These are phyloP conservation scores for Termitomyces eurrhizus DNA, from an alignment of 768 basidiomycete species.

Conservation along the genomic window DNA sequence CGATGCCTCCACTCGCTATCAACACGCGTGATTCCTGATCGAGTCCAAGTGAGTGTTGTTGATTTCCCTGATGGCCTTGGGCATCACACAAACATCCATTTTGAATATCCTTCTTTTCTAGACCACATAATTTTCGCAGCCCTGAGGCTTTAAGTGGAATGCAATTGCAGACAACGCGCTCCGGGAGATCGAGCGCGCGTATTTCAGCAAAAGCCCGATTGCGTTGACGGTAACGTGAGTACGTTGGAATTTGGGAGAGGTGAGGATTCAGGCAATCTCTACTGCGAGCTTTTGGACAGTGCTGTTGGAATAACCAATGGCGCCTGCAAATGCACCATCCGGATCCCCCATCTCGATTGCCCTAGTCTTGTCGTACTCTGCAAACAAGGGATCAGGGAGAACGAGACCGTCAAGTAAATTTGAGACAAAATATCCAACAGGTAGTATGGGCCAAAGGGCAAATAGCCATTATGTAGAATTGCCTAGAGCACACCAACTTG, in stretches of 20 bases:
- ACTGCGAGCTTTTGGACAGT: conserved; percentile 1
- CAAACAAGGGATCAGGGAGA: conserved; percentile 8
- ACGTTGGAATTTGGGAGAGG: conserved; percentile 43
- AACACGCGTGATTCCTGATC: conserved; percentile 15
- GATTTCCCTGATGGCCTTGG: conserved; percentile 32
- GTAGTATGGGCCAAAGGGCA: conserved; percentile 8
- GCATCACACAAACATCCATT: conserved; percentile 51
- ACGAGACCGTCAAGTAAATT: conserved; percentile 1
- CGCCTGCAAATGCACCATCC: conserved; percentile 13
- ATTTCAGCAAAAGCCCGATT: conserved; percentile 47
- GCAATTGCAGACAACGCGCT: conserved; percentile 58
- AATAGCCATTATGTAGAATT: conserved; percentile 5
- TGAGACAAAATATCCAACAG: conserved; percentile 1
- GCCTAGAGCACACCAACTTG: conserved; percentile 7
- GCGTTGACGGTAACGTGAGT: conserved; percentile 59
- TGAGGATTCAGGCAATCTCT: conserved; percentile 11
- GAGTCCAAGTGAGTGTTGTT: conserved; percentile 30
- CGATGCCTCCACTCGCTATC: no score
- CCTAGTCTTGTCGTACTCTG: conserved; percentile 9
- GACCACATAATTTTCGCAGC: conserved; percentile 61
- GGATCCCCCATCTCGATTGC: neutral
- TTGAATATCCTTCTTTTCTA: conserved; percentile 42
- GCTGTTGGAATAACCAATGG: conserved; percentile 8
- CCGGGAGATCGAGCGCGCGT: conserved; percentile 39
- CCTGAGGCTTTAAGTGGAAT: conserved; percentile 43